phyloP scores from a whole-genome alignment of 257 asterid genomes.

The Eustoma russellianum region DNA sequence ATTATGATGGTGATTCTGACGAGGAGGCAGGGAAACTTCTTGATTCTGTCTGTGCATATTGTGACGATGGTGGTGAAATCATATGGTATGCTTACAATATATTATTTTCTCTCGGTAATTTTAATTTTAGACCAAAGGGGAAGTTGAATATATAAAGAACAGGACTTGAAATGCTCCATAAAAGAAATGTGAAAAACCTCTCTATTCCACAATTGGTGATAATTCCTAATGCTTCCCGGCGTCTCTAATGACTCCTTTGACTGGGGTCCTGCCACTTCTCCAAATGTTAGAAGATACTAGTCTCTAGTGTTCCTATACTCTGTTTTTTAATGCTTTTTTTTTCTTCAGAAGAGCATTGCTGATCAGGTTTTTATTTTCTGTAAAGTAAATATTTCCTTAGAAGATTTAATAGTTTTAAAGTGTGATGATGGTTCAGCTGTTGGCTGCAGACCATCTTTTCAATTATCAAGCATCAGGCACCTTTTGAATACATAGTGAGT shows the following conservation, averaged over 20 bases:
- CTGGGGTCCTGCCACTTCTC: too few species aligned
- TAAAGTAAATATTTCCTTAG: not conserved
- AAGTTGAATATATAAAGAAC: not conserved
- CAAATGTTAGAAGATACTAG: too few species aligned
- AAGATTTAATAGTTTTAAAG: not conserved
- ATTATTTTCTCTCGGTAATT: conserved; percentile 6
- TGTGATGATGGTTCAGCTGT: not conserved
- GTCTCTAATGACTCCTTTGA: too few species aligned
- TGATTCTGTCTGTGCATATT: conserved; percentile 49
- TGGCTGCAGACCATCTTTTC: conserved; percentile 1
- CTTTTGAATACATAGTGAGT: conserved; percentile 11
- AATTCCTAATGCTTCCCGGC: too few species aligned
- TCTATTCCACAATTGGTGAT: too few species aligned
- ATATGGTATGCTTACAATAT: conserved; percentile 35
- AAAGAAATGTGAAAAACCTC: not conserved
- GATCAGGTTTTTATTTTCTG: not conserved
- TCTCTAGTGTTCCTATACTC: not conserved
- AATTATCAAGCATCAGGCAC: conserved; percentile 1
- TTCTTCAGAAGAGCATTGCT: not conserved
- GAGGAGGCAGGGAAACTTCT: conserved; percentile 16
- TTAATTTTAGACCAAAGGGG: not conserved
- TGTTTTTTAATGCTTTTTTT: not conserved
- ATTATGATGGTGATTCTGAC: conserved; percentile 19
- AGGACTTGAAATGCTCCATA: not conserved
- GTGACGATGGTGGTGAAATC: conserved; percentile 71